Evolutionary conservation across 805 yeast species (phyloP).

Genomic region (Metschnikowia lachancei): DNA sequence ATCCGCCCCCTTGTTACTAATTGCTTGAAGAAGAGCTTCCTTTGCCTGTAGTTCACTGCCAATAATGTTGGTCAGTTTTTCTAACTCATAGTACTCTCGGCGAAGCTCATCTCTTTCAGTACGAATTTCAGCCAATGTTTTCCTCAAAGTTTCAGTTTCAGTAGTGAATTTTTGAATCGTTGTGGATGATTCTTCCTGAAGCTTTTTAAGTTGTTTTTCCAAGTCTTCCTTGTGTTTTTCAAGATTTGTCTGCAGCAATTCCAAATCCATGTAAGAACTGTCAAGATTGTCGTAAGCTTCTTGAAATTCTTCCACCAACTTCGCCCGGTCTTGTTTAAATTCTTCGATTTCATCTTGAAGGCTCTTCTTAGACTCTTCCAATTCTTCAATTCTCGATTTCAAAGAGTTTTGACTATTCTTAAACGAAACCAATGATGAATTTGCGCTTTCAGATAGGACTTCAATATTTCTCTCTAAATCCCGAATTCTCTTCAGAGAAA

Average conservation of each 20-base stretch:
- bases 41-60: conserved; percentile 20
- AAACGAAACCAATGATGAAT: conserved; percentile 12
- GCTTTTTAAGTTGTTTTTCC: conserved; percentile 9
- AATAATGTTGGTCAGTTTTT: conserved; percentile 17
- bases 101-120: conserved; percentile 14
- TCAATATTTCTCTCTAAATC: conserved; percentile 17
- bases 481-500: conserved; percentile 12
- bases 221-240: conserved; percentile 18
- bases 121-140: conserved; percentile 3
- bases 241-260: conserved; percentile 14
- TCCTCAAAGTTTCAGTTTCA: conserved; percentile 11
- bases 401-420: conserved; percentile 12
- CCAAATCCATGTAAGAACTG: conserved; percentile 16
- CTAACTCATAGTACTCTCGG: conserved; percentile 15
- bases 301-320: conserved; percentile 25
- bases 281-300: conserved; percentile 19
- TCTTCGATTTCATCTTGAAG: conserved; percentile 24
- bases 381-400: conserved; percentile 19
- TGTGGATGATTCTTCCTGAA: conserved; percentile 10
- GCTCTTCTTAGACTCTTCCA: conserved; percentile 21
- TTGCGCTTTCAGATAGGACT: conserved; percentile 15
- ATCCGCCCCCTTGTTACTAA: conserved; percentile 19
- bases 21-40: conserved; percentile 19
- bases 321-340: conserved; percentile 21
- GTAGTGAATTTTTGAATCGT: conserved; percentile 10